Conservation (phyloP, 306 rosid species). For the Castanea mollissima region DNA sequence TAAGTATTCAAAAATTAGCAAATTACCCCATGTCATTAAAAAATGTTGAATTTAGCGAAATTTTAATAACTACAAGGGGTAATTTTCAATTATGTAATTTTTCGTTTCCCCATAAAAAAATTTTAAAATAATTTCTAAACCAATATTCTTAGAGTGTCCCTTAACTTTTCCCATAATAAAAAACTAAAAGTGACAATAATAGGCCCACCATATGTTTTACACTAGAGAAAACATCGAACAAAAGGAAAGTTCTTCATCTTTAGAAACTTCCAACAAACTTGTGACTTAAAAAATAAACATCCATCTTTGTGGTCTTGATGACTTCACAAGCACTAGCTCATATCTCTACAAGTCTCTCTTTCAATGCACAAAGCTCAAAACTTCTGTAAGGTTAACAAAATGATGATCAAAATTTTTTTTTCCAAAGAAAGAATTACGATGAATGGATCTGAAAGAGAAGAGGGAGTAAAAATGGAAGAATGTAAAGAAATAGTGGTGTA, state of each 20-base stretch:
- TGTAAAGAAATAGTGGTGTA: constrained; percentile 43
- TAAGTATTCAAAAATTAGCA: too few relatives aligned
- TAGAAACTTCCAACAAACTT: constrained; percentile 37
- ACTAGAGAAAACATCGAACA: background rate
- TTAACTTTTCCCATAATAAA: background rate
- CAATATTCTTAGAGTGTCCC: too few relatives aligned
- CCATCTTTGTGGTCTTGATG: constrained; percentile 22
- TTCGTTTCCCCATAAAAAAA: too few relatives aligned
- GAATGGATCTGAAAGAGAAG: constrained; percentile 42
- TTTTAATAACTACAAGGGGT: too few relatives aligned
- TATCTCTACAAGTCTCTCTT: background rate
- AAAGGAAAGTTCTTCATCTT: constrained; percentile 12
- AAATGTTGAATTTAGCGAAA: too few relatives aligned
- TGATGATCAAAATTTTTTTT: too few relatives aligned
- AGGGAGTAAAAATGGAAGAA: constrained; percentile 39
- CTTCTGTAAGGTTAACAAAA: background rate
- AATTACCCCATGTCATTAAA: too few relatives aligned
- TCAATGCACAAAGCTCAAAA: background rate
- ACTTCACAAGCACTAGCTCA: constrained; percentile 20
- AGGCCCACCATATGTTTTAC: constrained; percentile 27
- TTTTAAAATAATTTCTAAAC: too few relatives aligned
- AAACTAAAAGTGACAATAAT: too few relatives aligned
- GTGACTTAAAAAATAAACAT: constrained; percentile 10
- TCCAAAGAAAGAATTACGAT: constrained; percentile 22
- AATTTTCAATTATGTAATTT: too few relatives aligned